These are phyloP conservation scores for Dictyostelium gargantuum DNA, from an alignment of 208 protist genomes.

Conservation along the genomic window DNA sequence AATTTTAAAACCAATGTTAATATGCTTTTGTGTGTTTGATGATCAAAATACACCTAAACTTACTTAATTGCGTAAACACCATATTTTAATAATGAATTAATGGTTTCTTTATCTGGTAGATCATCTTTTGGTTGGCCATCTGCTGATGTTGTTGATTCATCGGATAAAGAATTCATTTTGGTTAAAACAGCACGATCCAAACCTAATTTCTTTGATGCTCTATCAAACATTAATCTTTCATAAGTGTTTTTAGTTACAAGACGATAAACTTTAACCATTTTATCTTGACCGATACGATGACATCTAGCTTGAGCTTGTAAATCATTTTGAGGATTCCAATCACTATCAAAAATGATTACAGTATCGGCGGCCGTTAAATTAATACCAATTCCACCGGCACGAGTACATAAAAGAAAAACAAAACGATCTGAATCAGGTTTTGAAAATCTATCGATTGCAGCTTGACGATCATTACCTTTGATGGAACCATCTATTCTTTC, in stretches of 20 bases:
- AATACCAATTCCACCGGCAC: conserved; percentile 88
- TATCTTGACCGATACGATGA: conserved; percentile 86
- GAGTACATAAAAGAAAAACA: conserved; percentile 86
- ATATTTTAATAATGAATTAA: conserved; percentile 72
- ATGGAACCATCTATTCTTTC: conserved; percentile 87
- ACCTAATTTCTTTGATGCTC: conserved; percentile 92
- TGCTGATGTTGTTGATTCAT: background rate
- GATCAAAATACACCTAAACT: background rate
- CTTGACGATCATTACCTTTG: conserved; percentile 81
- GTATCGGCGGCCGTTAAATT: conserved; percentile 88
- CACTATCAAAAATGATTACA: conserved; percentile 88
- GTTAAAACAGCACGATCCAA: conserved; percentile 93
- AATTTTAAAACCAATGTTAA: conserved; percentile 2
- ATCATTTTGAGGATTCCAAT: conserved; percentile 85
- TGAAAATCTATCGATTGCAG: conserved; percentile 85
- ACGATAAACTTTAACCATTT: conserved; percentile 92
- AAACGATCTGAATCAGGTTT: conserved; percentile 74
- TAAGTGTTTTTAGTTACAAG: conserved; percentile 93
- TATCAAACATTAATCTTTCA: conserved; percentile 94
- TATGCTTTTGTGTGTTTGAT: background rate
- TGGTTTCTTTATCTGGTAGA: conserved; percentile 45
- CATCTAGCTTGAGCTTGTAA: conserved; percentile 83
- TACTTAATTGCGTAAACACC: conserved; percentile 74
- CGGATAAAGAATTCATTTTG: conserved; percentile 3
- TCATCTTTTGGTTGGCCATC: background rate